Evolutionary conservation across 164 flowering plant genomes (phyloP).

Genomic region (Berberis thunbergii): DNA sequence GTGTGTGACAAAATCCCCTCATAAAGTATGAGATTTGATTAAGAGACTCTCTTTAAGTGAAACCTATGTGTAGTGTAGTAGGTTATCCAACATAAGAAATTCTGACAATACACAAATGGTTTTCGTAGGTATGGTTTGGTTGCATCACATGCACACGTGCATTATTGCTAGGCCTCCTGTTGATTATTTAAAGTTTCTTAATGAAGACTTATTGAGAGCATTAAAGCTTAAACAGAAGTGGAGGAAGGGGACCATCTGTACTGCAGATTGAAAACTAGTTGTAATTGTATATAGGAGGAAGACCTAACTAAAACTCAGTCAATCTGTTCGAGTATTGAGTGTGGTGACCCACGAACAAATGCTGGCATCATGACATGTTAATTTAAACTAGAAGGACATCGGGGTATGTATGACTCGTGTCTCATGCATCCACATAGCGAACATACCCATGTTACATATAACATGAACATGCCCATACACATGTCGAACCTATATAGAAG

Average conservation of each 20-base stretch:
- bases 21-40: too few relatives aligned
- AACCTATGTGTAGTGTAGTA: too few relatives aligned
- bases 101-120: not conserved
- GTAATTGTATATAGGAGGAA: not conserved
- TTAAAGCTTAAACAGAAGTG: not conserved
- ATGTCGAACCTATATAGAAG: slow-evolving; percentile 10
- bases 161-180: not conserved
- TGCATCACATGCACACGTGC: slow-evolving; percentile 26
- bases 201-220: slow-evolving; percentile 5
- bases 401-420: not conserved
- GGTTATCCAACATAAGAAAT: too few relatives aligned
- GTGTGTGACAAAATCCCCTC: too few relatives aligned
- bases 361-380: slow-evolving; percentile 4
- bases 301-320: not conserved
- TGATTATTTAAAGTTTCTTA: not conserved
- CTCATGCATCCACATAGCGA: not conserved
- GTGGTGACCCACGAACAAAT: slow-evolving; percentile 5
- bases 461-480: not conserved
- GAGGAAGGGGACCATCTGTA: slow-evolving; percentile 12
- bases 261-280: not conserved
- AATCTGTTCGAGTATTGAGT: not conserved
- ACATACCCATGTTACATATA: not conserved
- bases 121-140: slow-evolving; percentile 25
- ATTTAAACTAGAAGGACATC: not conserved
- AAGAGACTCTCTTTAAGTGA: too few relatives aligned